A percentile compares a stretch with the other conserved stretches of the same genome.
These are phyloP conservation scores for Ganoderma lingzhi DNA, from an alignment of 1,284 basidiomycete species.

Conservation along the genomic window DNA sequence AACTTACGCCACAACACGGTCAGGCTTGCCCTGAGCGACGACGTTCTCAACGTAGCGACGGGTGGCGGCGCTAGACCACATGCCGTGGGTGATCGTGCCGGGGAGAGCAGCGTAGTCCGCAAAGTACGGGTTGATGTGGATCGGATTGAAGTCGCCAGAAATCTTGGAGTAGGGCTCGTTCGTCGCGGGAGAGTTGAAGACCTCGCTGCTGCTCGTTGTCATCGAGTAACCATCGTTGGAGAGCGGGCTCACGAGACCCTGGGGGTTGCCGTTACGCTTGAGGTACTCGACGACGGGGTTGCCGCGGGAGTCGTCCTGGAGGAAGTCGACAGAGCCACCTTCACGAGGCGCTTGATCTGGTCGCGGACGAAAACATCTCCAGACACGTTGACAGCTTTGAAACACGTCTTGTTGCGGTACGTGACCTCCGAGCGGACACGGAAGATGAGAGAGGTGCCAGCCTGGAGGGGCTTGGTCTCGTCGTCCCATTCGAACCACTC, in stretches of 20 bases:
- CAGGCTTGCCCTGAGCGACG: conserved; percentile 92
- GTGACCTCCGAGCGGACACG: conserved; percentile 85
- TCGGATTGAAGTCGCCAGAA: conserved; percentile 98
- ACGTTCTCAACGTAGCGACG: conserved; percentile 94
- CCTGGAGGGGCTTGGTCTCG: conserved; percentile 77
- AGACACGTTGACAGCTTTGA: conserved; percentile 82
- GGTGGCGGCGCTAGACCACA: conserved; percentile 97
- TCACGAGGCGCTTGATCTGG: conserved; percentile 86
- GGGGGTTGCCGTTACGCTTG: conserved; percentile 85
- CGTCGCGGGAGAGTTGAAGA: conserved; percentile 83
- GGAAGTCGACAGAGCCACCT: conserved; percentile 89
- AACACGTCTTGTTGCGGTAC: conserved; percentile 92
- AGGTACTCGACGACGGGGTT: conserved; percentile 96
- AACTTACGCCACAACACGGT: conserved; percentile 86
- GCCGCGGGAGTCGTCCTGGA: conserved; percentile 87
- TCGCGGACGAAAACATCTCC: conserved; percentile 90
- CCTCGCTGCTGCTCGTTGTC: conserved; percentile 60
- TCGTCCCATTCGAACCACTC: conserved; percentile 99
- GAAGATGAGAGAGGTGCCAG: conserved; percentile 91
- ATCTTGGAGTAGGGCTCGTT: conserved; percentile 97
- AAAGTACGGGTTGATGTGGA: conserved; percentile 99
- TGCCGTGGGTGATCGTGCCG: conserved; percentile 96
- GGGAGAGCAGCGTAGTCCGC: conserved; percentile 93
- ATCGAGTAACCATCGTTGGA: conserved; percentile 89
- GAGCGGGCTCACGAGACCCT: conserved; percentile 83